Base-by-base conservation (phyloP, 371 early-diverging fungal species). In the Modicella reniformis region DNA sequence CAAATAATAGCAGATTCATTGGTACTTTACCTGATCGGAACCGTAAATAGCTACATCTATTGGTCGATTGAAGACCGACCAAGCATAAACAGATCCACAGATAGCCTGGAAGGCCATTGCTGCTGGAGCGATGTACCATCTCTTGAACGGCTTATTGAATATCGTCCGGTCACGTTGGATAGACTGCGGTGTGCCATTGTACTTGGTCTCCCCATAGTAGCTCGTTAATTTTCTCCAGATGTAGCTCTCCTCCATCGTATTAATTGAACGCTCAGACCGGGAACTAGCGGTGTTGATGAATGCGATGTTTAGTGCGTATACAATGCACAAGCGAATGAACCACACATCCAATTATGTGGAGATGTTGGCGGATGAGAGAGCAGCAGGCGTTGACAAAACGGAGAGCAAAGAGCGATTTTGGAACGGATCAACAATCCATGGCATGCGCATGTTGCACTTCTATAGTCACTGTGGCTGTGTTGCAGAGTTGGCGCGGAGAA, bases 21-120 rank as follows among this genome's bases (percentile, higher is more conserved):
- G 2, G 25, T 41, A 19, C 7, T 13, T 50, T 66, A 76, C 76
- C 76, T 44, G 48, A 62, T 71, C 75, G 30, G 58, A 37, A 26
- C 86, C 86, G 51, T 75, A 84, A 70, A 87, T 83, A 32, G 74
- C 71, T 13, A 80, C 73, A 66, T 90, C 89, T 65, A 91, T 84
- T 15, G 90, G 88, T 21, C 75, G 72, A 70, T 91, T 90, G 68
- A 84, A 90, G 30, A 90, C 87, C 6, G 85, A 85, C 89, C 89
- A 91, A 6, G 92, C 90, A 62, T 91, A 91, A n/a, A 91, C 84
- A 12, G 89, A 88, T 23, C 92, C 92, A 63, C 85, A 86, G 75
- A 87, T 87, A 72, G 90, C 83, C 83, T 89, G 90, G 58, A 90
- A 86, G 30, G 86, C 63, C 47, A 89, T 79, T 17, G 88, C 89